Evolutionary conservation across 306 rosid species (phyloP), one percentile per base, ranked within the genome.

Genomic region (Vigna hirtella): DNA sequence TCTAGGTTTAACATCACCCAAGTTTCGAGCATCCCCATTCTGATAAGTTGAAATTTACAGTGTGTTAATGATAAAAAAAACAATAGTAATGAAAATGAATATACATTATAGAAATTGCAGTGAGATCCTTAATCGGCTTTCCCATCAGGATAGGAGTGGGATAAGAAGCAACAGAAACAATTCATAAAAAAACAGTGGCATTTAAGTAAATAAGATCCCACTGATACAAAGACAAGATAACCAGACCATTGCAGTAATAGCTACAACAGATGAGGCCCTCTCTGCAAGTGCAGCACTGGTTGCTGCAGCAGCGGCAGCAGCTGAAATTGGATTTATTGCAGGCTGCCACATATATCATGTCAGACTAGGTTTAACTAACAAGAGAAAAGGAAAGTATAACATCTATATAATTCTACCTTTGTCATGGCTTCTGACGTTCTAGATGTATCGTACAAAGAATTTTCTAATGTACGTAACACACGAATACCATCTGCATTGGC

Each of bases 1-100:
- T 86, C 97, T 91, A 76, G 99, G 97, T 82, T 95, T 95, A 82
- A 93, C 90, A 86, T 95, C 99, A 70, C 91, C 97, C 85, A 95
- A 61, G 81, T 86, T 93, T 50, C 98, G 87, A 45, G 91, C 79
- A 81, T 95, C 97, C 45, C 97, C 98, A 82, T 89, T 93, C 98
- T 94, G 88, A 61, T 47, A 83, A 80, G 80, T 80, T 58, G 61
- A 78, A 66, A 73, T 56, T 57, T 62, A 77, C 24, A 15, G 18
- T 56, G 18, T 56, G 43, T 53, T 49, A 16, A 50, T 43, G 4
- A 76, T 26, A 51, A 36, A 32, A 50, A 61, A 51, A 59, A n/a
- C 3, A 40, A 59, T 43, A 53, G 63, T 48, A 62, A 71, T 43
- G n/a, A 61, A 47, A 72, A 73, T 40, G 81, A 51, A 65, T 61